A percentile compares a stretch with the other conserved stretches of the same genome.
These are phyloP conservation scores for Paraurostyla sp. DNA, from an alignment of 73 alveolate genomes.

Conservation along the genomic window DNA sequence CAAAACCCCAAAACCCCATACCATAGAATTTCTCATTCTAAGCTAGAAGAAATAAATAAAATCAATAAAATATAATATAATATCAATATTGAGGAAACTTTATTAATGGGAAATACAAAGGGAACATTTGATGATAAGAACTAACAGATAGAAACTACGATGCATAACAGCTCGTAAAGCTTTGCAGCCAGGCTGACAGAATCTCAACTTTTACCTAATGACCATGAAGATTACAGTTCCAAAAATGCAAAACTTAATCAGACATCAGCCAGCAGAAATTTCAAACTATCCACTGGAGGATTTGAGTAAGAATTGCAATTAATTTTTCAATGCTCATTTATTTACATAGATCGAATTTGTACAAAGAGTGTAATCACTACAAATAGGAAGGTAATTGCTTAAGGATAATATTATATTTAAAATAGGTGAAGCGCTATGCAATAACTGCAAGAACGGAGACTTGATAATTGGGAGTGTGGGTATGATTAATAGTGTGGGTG, in stretches of 20 bases:
- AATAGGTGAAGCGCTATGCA: background rate
- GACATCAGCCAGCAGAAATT: no score
- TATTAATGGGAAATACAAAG: conserved; percentile 45
- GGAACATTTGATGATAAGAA: background rate
- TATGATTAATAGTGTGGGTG: no score
- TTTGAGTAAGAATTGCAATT: background rate
- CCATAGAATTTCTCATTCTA: no score
- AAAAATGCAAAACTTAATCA: no score
- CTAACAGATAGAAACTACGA: background rate
- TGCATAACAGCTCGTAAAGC: conserved; percentile 30
- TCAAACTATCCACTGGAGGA: background rate
- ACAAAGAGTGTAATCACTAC: conserved; percentile 40
- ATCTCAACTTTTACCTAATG: background rate
- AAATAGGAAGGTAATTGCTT: background rate
- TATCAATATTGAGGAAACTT: no score
- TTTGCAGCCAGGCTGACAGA: conserved; percentile 41
- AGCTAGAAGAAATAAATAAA: no score
- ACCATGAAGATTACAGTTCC: no score
- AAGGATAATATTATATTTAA: background rate
- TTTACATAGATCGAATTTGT: conserved; percentile 2
- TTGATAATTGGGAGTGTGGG: background rate
- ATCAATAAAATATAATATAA: no score
- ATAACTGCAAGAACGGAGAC: conserved; percentile 22
- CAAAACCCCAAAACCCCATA: no score
- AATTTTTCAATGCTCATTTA: background rate